Conservation (phyloP, 2,329 filamentous ascomycete species). For the Podosphaera xanthii region DNA sequence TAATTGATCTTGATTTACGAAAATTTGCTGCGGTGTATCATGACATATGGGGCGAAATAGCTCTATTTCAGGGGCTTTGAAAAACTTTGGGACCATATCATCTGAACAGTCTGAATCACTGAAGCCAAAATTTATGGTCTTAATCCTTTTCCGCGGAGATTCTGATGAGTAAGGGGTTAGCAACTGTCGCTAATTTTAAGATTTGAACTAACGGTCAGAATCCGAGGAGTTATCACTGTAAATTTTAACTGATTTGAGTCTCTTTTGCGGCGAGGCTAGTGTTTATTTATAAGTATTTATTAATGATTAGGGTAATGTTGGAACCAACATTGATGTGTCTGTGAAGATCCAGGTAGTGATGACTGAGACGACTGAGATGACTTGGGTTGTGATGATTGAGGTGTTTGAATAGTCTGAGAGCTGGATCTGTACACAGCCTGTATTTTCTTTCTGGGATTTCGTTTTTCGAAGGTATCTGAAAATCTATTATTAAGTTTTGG, state of each 20-base stretch:
- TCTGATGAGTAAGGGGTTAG: not conserved
- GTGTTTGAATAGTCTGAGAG: not conserved
- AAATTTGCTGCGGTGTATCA: no score
- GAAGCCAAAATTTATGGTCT: not conserved
- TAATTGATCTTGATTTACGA: no score
- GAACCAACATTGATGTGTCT: not conserved
- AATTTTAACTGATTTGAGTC: no score
- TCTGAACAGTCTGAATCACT: not conserved
- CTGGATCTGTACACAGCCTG: not conserved
- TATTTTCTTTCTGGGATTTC: not conserved
- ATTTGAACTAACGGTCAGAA: no score
- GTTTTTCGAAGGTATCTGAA: not conserved
- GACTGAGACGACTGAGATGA: not conserved
- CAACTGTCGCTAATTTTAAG: not conserved
- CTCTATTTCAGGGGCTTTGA: not conserved
- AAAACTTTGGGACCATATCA: not conserved
- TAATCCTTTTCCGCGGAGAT: not conserved
- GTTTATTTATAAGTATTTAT: no score
- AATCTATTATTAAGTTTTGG: no score
- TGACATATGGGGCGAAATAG: no score
- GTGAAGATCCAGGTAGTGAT: not conserved
- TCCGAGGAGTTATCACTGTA: no score
- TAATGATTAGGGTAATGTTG: no score
- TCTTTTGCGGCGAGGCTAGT: no score
- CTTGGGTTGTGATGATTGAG: not conserved